Conservation (phyloP, 2,329 filamentous ascomycete species). For the Thyridium curvatum region DNA sequence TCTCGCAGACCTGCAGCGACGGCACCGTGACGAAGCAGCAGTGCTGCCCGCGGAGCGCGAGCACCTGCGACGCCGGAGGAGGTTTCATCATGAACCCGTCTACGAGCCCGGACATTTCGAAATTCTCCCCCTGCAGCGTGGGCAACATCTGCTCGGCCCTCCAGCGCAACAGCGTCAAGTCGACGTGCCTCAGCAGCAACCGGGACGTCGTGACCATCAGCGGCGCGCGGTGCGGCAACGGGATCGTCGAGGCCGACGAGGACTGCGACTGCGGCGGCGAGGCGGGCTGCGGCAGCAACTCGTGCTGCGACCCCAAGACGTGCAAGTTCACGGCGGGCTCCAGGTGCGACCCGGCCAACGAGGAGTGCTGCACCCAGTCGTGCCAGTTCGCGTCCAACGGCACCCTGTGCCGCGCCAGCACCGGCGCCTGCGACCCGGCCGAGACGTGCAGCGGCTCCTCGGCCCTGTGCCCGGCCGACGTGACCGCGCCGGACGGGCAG, state of each 20-base stretch:
- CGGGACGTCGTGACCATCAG: constrained; percentile 74
- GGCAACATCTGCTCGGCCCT: constrained; percentile 93
- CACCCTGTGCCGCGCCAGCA: constrained; percentile 74
- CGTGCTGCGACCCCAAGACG: constrained; percentile 78
- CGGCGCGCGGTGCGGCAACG: constrained; percentile 86
- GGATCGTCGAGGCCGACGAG: constrained; percentile 90
- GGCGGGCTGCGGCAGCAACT: constrained; percentile 63
- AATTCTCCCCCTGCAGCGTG: constrained; percentile 82
- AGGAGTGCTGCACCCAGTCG: constrained; percentile 66
- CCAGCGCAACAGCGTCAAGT: constrained; percentile 68
- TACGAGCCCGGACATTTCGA: constrained; percentile 63
- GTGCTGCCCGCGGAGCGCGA: constrained; percentile 73
- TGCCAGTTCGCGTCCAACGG: constrained; percentile 63
- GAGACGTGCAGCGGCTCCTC: constrained; percentile 73
- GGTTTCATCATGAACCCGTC: constrained; percentile 95
- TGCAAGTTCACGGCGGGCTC: constrained; percentile 75
- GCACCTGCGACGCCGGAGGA: constrained; percentile 67
- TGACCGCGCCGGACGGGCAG: constrained; percentile 61
- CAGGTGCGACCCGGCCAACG: constrained; percentile 75
- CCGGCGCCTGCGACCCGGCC: constrained; percentile 75
- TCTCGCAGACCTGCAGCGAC: constrained; percentile 56
- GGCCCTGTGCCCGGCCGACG: constrained; percentile 69
- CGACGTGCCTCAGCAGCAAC: constrained; percentile 77
- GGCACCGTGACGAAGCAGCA: constrained; percentile 43
- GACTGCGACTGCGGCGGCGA: constrained; percentile 91